Base-by-base conservation (phyloP, 2,329 filamentous ascomycete species). In the Colletotrichum sojae region DNA sequence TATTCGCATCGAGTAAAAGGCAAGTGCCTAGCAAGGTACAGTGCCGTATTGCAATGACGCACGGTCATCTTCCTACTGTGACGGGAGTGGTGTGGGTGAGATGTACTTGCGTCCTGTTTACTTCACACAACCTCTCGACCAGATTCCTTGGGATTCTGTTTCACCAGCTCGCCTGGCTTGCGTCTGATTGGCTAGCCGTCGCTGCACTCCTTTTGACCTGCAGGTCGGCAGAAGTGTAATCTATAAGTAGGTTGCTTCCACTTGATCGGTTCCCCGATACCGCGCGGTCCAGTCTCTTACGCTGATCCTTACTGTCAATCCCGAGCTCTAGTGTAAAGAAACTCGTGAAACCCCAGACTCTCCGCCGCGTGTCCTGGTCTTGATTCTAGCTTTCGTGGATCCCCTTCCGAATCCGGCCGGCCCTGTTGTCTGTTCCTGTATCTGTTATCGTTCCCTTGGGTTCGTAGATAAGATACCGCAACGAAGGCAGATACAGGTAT, bases 101-200 rank as follows among this genome's bases (percentile, higher is more conserved):
- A 36, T 36, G 31, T 36, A 8, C 31, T 36, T 36, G 8, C 8
- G 31, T 36, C 10, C 53, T 64, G 48, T 68, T 53, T 58, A 68
- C 48, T 16, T 68, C 48, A 46, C 40, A 64, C 53, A 58, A 31
- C 36, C 49, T 56, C 55, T 61, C 63, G 63, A 54, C 46, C 53
- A 45, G 61, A 51, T 72, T 72, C 70, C 54, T 58, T 25, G 52
- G 46, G 67, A 10, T 73, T 72, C 71, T 72, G 70, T 73, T 73
- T 73, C 71, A 73, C 51, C n/a, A 64, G 55, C 60, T 52, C 40
- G 39, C 45, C 27, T 52, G 55, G 57, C 39, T 46, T 22, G n/a
- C 43, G 25, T 56, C 61, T 59, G 25, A 72, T 71, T 73, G 67
- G 70, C 54, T 49, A 16, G 8, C 39, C 39, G 45, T 49, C 48